These are phyloP conservation scores for Globisporangium nagaii DNA, from an alignment of 352 stramenopile genomes.

Conservation along the genomic window DNA sequence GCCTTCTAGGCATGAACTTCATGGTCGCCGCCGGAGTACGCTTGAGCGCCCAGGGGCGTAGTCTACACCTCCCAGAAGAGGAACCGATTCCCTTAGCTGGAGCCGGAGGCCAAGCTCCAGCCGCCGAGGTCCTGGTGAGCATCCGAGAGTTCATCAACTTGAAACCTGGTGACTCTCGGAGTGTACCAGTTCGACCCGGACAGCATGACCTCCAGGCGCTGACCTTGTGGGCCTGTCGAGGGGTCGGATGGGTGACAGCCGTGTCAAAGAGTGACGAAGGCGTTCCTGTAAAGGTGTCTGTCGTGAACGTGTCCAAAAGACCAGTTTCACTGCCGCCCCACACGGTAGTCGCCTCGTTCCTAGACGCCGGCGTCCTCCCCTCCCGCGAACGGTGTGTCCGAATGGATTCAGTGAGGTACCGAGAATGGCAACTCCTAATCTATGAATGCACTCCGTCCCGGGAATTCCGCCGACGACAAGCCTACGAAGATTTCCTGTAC, in stretches of 20 bases:
- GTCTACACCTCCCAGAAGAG: neutral
- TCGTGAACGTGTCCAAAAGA: neutral
- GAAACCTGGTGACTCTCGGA: neutral
- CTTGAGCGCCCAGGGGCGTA: constrained; percentile 3
- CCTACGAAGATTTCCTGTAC: neutral
- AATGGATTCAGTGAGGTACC: neutral
- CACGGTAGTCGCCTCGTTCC: neutral
- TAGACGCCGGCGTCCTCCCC: neutral
- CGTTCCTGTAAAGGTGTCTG: neutral
- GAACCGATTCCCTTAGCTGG: neutral
- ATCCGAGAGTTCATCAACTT: neutral
- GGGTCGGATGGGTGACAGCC: neutral
- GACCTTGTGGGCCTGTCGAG: neutral
- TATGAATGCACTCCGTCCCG: neutral
- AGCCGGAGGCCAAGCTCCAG: neutral
- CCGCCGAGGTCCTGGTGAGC: neutral
- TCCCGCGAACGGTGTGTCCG: neutral
- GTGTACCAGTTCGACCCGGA: neutral
- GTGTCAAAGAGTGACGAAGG: neutral
- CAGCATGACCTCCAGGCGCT: neutral
- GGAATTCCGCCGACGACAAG: neutral
- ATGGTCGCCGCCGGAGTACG: constrained; percentile 19
- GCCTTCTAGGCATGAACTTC: constrained; percentile 25
- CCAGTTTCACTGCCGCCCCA: neutral
- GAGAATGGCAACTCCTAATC: neutral